phyloP scores from a whole-genome alignment of 2,329 filamentous ascomycete species.

The Talaromyces sp. region DNA sequence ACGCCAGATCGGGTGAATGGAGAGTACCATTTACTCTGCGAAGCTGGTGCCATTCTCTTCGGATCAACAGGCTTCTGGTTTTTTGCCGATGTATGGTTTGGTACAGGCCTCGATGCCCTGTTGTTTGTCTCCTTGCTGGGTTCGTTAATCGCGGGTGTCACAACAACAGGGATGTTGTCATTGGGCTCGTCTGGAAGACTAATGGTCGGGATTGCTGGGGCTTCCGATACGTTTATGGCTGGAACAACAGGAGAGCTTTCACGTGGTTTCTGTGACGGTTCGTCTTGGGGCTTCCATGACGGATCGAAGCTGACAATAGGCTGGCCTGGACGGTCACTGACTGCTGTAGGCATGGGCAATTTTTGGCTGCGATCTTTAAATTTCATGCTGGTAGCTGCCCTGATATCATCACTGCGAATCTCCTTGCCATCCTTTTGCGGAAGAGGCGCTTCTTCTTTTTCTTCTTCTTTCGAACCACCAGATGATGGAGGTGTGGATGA shows the following conservation, averaged over 20 bases:
- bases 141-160: conserved; percentile 17
- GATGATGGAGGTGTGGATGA: conserved; percentile 26
- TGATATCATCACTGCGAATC: conserved; percentile 80
- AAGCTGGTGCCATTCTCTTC: conserved; percentile 33
- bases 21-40: conserved; percentile 30
- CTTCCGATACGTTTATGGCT: conserved; percentile 46
- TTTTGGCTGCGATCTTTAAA: conserved; percentile 81
- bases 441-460: conserved; percentile 37
- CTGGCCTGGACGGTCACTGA: conserved; percentile 83
- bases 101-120: conserved; percentile 14
- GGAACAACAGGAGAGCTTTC: conserved; percentile 42
- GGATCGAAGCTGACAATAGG: conserved; percentile 96
- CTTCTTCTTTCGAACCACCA: neutral
- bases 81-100: conserved; percentile 14
- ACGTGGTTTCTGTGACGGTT: conserved; percentile 23
- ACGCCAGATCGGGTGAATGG: conserved; percentile 44
- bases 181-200: conserved; percentile 41
- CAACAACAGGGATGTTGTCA: conserved; percentile 33
- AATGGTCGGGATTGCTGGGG: conserved; percentile 42
- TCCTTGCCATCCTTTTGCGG: conserved; percentile 74
- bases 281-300: conserved; percentile 63
- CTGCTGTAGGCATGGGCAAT: conserved; percentile 80
- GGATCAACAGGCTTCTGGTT: conserved; percentile 22
- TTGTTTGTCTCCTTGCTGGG: conserved; percentile 11
- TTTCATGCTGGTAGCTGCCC: conserved; percentile 83